Percentiles rank a stretch among this genome's conserved stretches.
These are phyloP conservation scores for Bombardia bombarda DNA, from an alignment of 495 filamentous ascomycete species.

Conservation along the genomic window DNA sequence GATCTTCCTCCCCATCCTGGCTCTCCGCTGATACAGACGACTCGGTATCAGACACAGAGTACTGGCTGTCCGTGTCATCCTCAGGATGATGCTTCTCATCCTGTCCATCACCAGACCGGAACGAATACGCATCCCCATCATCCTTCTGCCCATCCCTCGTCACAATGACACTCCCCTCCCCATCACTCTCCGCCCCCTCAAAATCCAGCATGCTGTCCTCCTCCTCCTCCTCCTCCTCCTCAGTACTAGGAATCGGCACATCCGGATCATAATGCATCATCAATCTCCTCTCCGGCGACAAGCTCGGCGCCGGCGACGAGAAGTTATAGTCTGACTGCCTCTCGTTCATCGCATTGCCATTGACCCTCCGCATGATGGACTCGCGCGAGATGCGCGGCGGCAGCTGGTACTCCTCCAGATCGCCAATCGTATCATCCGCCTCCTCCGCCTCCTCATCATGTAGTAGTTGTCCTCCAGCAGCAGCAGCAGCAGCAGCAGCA, in stretches of 20 bases:
- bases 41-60: conserved; percentile 16
- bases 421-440: conserved; percentile 45
- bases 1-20: conserved; percentile 17
- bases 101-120: conserved; percentile 25
- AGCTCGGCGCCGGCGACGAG: conserved; percentile 47
- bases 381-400: conserved; percentile 83
- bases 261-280: conserved; percentile 63
- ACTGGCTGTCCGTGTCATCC: conserved; percentile 20
- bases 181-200: conserved; percentile 41
- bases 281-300: conserved; percentile 36
- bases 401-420: conserved; percentile 52
- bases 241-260: conserved; percentile 71
- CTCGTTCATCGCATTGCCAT: conserved; percentile 52
- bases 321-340: conserved; percentile 57
- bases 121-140: conserved; percentile 45
- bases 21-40: neutral
- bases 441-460: conserved; percentile 27
- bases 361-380: conserved; percentile 83
- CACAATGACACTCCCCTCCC: conserved; percentile 53
- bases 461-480: too few species aligned
- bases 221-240: too few species aligned
- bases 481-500: too few species aligned
- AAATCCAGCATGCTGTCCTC: conserved; percentile 44
- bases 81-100: conserved; percentile 18
- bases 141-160: conserved; percentile 58